A percentile compares a stretch with the other conserved stretches of the same genome.
These are phyloP conservation scores for Flagelloscypha sp. DNA, from an alignment of 768 basidiomycete genomes.

Conservation along the genomic window DNA sequence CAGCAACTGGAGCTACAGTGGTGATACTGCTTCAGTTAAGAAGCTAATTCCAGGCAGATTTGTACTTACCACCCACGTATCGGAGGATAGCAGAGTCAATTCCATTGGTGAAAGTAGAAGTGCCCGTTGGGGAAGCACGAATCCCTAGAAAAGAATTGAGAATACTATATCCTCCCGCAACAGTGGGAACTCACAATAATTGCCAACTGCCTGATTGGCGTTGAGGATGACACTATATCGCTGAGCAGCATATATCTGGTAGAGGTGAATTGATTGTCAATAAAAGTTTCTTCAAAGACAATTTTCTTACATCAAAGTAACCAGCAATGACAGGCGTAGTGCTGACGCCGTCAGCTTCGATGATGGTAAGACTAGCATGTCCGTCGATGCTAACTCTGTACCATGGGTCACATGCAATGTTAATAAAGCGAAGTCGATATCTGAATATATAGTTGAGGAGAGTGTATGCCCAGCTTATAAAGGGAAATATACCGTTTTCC, in stretches of 20 bases:
- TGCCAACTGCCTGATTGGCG: conserved; percentile 20
- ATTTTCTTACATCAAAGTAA: conserved; percentile 26
- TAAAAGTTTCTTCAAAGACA: conserved; percentile 4
- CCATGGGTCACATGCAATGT: conserved; percentile 27
- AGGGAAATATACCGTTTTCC: conserved; percentile 11
- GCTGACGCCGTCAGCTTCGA: conserved; percentile 30
- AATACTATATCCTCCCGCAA: conserved; percentile 1
- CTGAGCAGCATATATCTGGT: conserved; percentile 10
- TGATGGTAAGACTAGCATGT: conserved; percentile 19
- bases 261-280: conserved; percentile 12
- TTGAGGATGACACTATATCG: conserved; percentile 15
- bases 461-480: not conserved
- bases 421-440: conserved; percentile 40
- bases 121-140: conserved; percentile 22
- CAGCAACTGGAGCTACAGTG: conserved; percentile 23
- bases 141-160: conserved; percentile 23
- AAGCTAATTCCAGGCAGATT: too few species aligned
- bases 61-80: conserved; percentile 24
- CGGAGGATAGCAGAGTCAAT: conserved; percentile 31
- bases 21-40: too few species aligned
- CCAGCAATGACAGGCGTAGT: conserved; percentile 27
- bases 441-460: conserved; percentile 3
- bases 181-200: conserved; percentile 18
- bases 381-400: conserved; percentile 21
- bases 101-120: conserved; percentile 18